Conservation (phyloP, 768 basidiomycete genomes). For the Polyporus arcularius region DNA sequence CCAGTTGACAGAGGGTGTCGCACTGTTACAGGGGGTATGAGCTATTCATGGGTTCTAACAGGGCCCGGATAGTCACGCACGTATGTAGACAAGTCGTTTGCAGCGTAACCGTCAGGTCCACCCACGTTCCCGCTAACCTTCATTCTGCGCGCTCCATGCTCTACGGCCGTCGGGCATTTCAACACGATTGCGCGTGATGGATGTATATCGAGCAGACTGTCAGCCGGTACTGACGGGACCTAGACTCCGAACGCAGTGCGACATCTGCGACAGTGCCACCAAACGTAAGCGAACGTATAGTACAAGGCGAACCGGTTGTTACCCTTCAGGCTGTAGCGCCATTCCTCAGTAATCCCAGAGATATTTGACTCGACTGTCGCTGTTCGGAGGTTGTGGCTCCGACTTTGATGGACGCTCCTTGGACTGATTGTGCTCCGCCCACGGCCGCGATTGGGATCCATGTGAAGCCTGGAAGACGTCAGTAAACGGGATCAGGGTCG, state of each 20-base stretch:
- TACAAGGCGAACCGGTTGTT: background rate
- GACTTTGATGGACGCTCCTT: conserved; percentile 25
- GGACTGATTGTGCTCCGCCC: conserved; percentile 27
- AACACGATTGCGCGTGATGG: conserved; percentile 31
- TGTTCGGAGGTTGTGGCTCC: conserved; percentile 15
- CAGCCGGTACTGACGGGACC: too few relatives aligned
- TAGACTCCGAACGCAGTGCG: background rate
- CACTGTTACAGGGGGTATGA: conserved; percentile 13
- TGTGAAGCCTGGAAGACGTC: conserved; percentile 18
- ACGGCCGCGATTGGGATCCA: conserved; percentile 25
- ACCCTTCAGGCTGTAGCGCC: conserved; percentile 29
- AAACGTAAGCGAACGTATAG: conserved; percentile 6
- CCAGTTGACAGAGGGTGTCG: conserved; percentile 28
- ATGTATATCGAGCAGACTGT: conserved; percentile 5
- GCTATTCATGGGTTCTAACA: background rate
- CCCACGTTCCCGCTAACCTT: conserved; percentile 27
- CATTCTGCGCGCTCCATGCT: conserved; percentile 27
- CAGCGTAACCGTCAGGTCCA: conserved; percentile 24
- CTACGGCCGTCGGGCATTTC: conserved; percentile 28
- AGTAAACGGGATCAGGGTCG: conserved; percentile 28
- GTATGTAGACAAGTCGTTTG: conserved; percentile 21
- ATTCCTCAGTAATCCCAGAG: conserved; percentile 31
- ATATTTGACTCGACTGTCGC: conserved; percentile 23
- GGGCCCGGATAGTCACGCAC: background rate
- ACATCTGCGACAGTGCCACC: background rate